These are phyloP conservation scores for Phialophora tarda DNA, from an alignment of 2,329 filamentous ascomycete genomes.

Conservation along the genomic window DNA sequence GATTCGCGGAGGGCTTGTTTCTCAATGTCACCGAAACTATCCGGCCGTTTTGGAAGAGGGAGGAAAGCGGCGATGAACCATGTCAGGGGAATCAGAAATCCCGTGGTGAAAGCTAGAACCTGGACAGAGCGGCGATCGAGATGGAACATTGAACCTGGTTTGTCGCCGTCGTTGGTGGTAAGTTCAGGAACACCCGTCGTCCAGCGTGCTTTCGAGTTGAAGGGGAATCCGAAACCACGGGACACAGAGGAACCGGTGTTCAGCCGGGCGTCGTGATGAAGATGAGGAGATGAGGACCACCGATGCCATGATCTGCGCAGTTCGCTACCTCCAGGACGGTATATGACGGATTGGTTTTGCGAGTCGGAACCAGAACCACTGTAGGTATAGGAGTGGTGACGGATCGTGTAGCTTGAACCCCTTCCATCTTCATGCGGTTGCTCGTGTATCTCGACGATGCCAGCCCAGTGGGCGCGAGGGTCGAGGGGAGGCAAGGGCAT, in stretches of 20 bases:
- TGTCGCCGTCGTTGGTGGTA: constrained; percentile 64
- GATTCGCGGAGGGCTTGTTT: constrained; percentile 27
- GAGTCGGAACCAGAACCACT: constrained; percentile 43
- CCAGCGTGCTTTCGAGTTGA: constrained; percentile 57
- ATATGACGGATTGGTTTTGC: constrained; percentile 48
- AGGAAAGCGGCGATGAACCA: constrained; percentile 82
- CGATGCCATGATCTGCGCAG: constrained; percentile 17
- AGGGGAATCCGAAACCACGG: constrained; percentile 38
- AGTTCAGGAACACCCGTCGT: constrained; percentile 64
- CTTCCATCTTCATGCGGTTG: constrained; percentile 25
- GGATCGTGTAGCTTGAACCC: constrained; percentile 32
- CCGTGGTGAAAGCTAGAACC: constrained; percentile 73
- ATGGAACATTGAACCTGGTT: constrained; percentile 42
- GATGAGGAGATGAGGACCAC: constrained; percentile 66
- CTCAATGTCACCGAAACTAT: constrained; percentile 56
- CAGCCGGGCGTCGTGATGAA: constrained; percentile 67
- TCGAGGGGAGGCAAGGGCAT: constrained; percentile 47
- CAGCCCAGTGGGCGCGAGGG: constrained; percentile 52
- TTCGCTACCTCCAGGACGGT: constrained; percentile 11
- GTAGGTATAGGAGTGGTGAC: constrained; percentile 52
- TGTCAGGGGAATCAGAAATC: constrained; percentile 77
- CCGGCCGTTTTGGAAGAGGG: constrained; percentile 68
- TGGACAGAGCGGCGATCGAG: constrained; percentile 73
- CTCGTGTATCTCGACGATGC: constrained; percentile 39
- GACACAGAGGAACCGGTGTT: constrained; percentile 37